Evolutionary conservation across 495 filamentous ascomycete genomes (phyloP).

Genomic region (Trypethelium eluteriae): DNA sequence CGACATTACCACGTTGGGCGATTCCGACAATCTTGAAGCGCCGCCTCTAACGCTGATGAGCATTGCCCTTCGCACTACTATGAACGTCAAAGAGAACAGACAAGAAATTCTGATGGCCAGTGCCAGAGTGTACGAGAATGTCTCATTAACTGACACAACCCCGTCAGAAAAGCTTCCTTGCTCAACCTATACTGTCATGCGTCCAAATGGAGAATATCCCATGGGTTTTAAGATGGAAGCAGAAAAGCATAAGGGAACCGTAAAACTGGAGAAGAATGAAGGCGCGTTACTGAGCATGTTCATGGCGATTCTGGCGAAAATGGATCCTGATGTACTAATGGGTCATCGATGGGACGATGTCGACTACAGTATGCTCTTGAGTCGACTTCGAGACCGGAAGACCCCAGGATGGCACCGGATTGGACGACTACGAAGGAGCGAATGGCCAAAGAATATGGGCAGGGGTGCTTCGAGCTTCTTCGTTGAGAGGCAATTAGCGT

Average conservation of each 20-base stretch:
- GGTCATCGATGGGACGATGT: slow-evolving; percentile 97
- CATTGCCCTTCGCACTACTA: slow-evolving; percentile 74
- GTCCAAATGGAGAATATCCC: slow-evolving; percentile 66
- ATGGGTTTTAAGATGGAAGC: slow-evolving; percentile 73
- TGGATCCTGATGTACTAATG: slow-evolving; percentile 88
- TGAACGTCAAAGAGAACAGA: slow-evolving; percentile 91
- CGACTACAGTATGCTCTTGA: slow-evolving; percentile 84
- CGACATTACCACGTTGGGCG: slow-evolving; percentile 57
- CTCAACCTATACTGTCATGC: slow-evolving; percentile 84
- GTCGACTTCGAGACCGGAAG: slow-evolving; percentile 79
- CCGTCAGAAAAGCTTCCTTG: slow-evolving; percentile 79
- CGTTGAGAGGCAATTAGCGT: slow-evolving; percentile 78
- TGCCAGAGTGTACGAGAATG: slow-evolving; percentile 83
- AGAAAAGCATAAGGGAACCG: slow-evolving; percentile 60
- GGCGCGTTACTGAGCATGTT: slow-evolving; percentile 76
- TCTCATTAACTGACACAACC: slow-evolving; percentile 80
- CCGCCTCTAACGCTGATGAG: slow-evolving; percentile 93
- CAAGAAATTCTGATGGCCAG: slow-evolving; percentile 89
- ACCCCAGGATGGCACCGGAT: slow-evolving; percentile 89
- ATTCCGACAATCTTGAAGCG: slow-evolving; percentile 68
- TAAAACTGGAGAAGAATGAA: slow-evolving; percentile 76
- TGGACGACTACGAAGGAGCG: slow-evolving; percentile 69
- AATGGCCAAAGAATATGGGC: slow-evolving; percentile 85
- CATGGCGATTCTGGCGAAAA: slow-evolving; percentile 73
- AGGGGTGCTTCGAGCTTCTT: slow-evolving; percentile 83